Base-by-base conservation (phyloP, 108 stramenopile genomes). In the Cyclotella baltica region DNA sequence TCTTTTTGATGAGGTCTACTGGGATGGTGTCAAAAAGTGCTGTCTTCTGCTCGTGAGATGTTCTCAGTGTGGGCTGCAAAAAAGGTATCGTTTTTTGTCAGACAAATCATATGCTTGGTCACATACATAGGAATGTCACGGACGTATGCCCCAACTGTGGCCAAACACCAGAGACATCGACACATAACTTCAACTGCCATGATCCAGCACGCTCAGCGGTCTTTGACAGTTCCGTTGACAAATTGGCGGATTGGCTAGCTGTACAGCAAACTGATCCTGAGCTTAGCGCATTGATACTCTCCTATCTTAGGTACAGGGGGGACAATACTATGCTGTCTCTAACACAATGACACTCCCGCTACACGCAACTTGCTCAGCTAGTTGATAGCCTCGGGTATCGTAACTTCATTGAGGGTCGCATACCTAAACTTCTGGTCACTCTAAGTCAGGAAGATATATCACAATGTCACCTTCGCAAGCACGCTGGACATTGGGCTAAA, bases 21-120 rank as follows among this genome's bases (percentile, higher is more conserved):
- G 57, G 57, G 57, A 58, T 58, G 57, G 57, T 18, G 29, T 58
- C 9, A 28, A 58, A 58, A 58, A 18, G 57, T 58, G 11, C 51
- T 52, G 18, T 4, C 18, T 20, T 4, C 18, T 20, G 11, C 28
- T 18, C 57, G 28, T 10, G 57, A 58, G 19, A 58, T 58, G 57
- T 58, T 58, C 57, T 58, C 57, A 13, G 40, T 43, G 10, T 43
- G 40, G 40, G 40, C 40, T 43, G 13, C 40, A 6, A 43, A 43
- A 13, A 6, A 43, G 40, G 40, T 43, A 13, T 43, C 40, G 40
- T 6, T 13, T 43, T 43, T 43, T 43, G 40, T 43, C 10, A 13
- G 6, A 43, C 6, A 6, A 43, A 43, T 43, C 40, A 43, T 13
- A 11, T 43, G 6, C 40, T 43, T 6, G 13, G 13, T 13, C 40